Evolutionary conservation across 2,329 filamentous ascomycete species (phyloP).

Genomic region (Fusarium continuum): DNA sequence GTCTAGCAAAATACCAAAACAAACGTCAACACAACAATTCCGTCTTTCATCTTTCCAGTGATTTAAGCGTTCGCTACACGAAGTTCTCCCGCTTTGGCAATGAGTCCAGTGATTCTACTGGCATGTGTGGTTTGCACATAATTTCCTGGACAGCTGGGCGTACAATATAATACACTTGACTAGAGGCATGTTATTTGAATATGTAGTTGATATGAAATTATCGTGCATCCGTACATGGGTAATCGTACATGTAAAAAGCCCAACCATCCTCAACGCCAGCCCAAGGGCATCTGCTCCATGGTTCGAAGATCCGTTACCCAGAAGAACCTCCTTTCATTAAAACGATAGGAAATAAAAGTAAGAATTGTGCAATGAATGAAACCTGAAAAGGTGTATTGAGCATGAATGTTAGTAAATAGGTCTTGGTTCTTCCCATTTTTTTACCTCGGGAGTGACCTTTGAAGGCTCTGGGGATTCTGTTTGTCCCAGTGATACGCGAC

Average conservation of each 20-base stretch:
- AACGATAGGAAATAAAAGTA: slow-evolving; percentile 25
- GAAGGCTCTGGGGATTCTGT: slow-evolving; percentile 46
- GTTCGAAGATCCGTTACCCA: slow-evolving; percentile 25
- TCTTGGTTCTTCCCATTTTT: slow-evolving; percentile 55
- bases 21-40: slow-evolving; percentile 19
- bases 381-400: slow-evolving; percentile 4
- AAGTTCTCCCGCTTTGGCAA: too few species aligned
- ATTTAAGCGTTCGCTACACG: neutral
- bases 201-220: slow-evolving; percentile 8
- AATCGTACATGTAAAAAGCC: slow-evolving; percentile 27
- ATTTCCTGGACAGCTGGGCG: too few species aligned
- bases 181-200: neutral
- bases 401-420: slow-evolving; percentile 51
- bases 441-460: slow-evolving; percentile 40
- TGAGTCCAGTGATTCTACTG: too few species aligned
- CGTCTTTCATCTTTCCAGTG: neutral
- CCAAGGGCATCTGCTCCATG: slow-evolving; percentile 17
- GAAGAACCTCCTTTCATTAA: slow-evolving; percentile 12
- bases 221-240: slow-evolving; percentile 15
- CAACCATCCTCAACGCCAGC: slow-evolving; percentile 37
- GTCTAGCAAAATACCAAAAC: slow-evolving; percentile 28
- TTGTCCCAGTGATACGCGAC: slow-evolving; percentile 58
- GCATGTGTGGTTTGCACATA: too few species aligned
- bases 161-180: too few species aligned
- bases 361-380: neutral